A percentile compares a stretch with the other conserved stretches of the same genome.
These are phyloP conservation scores for Fusarium drepaniforme DNA, from an alignment of 2,329 filamentous ascomycete species.

Conservation along the genomic window DNA sequence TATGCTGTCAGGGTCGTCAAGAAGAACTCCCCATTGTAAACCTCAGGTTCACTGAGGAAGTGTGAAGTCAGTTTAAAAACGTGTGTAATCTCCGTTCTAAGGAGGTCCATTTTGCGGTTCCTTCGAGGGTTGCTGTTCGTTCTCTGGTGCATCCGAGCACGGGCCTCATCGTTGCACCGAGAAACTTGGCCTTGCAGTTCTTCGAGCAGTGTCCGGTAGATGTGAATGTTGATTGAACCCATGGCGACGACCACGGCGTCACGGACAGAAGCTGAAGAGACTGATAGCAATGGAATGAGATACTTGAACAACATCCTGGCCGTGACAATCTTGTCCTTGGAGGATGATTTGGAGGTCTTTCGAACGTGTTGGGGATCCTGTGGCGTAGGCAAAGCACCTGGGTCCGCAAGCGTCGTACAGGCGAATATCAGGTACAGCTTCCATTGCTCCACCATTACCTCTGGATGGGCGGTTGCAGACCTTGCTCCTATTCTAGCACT, in stretches of 20 bases:
- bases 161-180: conserved; percentile 89
- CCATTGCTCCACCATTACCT: conserved; percentile 96
- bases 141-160: conserved; percentile 86
- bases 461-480: conserved; percentile 79
- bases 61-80: conserved; percentile 95
- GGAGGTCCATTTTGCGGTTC: conserved; percentile 85
- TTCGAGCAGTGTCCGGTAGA: conserved; percentile 91
- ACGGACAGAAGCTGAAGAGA: conserved; percentile 82
- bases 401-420: conserved; percentile 92
- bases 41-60: conserved; percentile 82
- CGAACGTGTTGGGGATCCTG: conserved; percentile 80
- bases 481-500: conserved; percentile 65
- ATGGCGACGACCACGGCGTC: conserved; percentile 92
- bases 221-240: conserved; percentile 93
- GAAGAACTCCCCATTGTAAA: conserved; percentile 91
- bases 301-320: conserved; percentile 92
- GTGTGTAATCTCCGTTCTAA: conserved; percentile 95
- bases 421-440: conserved; percentile 97
- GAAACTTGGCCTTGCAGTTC: conserved; percentile 89
- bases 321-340: conserved; percentile 84
- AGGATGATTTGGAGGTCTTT: conserved; percentile 79
- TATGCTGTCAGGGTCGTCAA: conserved; percentile 90
- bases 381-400: conserved; percentile 67
- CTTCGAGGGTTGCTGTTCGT: conserved; percentile 85
- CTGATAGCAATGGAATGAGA: conserved; percentile 87